These are phyloP conservation scores for Cladophialophora exuberans DNA, from an alignment of 2,329 filamentous ascomycete species.

Conservation along the genomic window DNA sequence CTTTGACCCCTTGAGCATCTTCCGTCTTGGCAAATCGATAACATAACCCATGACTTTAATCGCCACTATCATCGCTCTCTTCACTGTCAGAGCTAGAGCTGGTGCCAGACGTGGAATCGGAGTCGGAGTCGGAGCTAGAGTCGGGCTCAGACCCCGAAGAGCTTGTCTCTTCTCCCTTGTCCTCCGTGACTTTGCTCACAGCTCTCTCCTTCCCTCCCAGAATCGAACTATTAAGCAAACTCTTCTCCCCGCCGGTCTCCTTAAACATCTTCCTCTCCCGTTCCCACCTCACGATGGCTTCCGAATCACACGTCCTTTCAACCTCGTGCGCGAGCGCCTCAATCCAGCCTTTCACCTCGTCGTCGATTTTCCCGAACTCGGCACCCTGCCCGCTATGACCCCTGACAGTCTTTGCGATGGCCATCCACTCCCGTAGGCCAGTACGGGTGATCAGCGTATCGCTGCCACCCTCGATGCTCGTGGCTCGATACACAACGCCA, in stretches of 20 bases:
- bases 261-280: constrained; percentile 10
- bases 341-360: constrained; percentile 15
- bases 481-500: constrained; percentile 66
- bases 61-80: too few relatives aligned
- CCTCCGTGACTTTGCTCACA: not conserved
- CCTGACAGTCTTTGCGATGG: constrained; percentile 12
- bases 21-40: too few relatives aligned
- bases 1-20: too few relatives aligned
- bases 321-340: constrained; percentile 16
- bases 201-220: not conserved
- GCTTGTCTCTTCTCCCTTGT: not conserved
- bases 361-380: constrained; percentile 11
- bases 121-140: not conserved
- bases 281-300: constrained; percentile 24
- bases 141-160: not conserved
- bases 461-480: constrained; percentile 71
- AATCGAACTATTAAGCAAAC: too few relatives aligned
- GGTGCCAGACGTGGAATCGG: not conserved
- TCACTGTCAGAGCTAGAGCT: not conserved
- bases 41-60: too few relatives aligned
- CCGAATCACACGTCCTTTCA: constrained; percentile 12
- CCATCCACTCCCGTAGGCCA: constrained; percentile 70
- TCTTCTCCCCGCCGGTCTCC: not conserved
- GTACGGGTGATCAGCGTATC: constrained; percentile 75
- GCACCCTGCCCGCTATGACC: constrained; percentile 22